Evolutionary conservation across 257 asterid genomes (phyloP).

Genomic region (Solanum chilense): DNA sequence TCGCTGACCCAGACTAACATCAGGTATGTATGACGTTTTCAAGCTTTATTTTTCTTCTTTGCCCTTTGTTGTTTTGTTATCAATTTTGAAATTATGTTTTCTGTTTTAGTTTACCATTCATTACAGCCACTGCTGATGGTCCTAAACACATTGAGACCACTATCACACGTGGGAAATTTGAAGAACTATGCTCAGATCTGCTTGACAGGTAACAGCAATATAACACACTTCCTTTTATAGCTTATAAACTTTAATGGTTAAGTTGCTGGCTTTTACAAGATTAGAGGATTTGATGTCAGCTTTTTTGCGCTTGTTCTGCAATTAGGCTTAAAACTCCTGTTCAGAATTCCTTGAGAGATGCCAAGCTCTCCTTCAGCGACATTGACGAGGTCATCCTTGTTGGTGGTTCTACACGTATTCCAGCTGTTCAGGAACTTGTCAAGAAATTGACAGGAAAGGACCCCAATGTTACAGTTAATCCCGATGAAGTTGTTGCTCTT

Average conservation of each 20-base stretch:
- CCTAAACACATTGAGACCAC: constrained; percentile 96
- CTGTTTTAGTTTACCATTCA: constrained; percentile 78
- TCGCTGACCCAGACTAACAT: constrained; percentile 84
- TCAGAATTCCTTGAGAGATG: constrained; percentile 86
- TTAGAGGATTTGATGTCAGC: background rate
- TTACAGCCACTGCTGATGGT: constrained; percentile 98
- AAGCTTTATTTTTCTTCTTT: background rate
- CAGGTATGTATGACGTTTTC: constrained; percentile 27
- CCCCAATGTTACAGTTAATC: constrained; percentile 94
- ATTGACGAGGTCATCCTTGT: constrained; percentile 89
- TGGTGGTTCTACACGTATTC: constrained; percentile 97
- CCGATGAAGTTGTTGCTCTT: constrained; percentile 98
- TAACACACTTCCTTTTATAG: background rate
- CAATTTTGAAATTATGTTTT: background rate
- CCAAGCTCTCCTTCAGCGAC: constrained; percentile 80
- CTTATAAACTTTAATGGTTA: background rate
- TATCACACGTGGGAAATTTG: constrained; percentile 86
- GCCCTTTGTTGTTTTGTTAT: background rate
- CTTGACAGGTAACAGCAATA: constrained; percentile 62
- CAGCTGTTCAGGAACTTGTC: constrained; percentile 94
- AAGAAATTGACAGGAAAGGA: constrained; percentile 90
- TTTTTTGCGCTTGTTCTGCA: background rate
- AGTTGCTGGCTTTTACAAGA: background rate
- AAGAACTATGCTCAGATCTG: constrained; percentile 86
- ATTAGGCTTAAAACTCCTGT: constrained; percentile 84